Base-by-base conservation (phyloP, 2,329 filamentous ascomycete genomes). In the Ophiostoma fasciatum region DNA sequence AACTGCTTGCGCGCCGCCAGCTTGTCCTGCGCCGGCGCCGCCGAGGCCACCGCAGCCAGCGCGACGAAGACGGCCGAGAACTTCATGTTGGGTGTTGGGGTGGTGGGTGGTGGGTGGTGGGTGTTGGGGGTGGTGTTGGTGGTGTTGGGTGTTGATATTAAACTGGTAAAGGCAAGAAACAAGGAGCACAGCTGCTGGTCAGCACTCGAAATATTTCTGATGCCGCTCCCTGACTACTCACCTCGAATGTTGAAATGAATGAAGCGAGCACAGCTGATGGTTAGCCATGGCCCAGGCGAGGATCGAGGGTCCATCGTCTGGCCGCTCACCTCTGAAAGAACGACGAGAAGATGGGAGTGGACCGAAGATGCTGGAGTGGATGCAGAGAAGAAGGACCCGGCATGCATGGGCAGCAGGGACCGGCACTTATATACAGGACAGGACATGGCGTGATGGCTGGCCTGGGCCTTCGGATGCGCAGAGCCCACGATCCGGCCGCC, bases 241-340 rank as follows among this genome's bases (percentile, higher is more conserved):
- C n/a, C n/a, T n/a, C n/a, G n/a, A n/a, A n/a, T 45, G 39, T 38
- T 46, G 39, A 49, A 61, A 62, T 51, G 58, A 61, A 48, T 55
- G 56, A 59, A 60, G 54, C 51, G 62, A 65, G 61, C 61, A 62
- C 61, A 64, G 61, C 62, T 65, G 43, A n/a, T n/a, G n/a, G n/a
- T n/a, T n/a, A n/a, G n/a, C n/a, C n/a, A n/a, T n/a, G n/a, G n/a
- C n/a, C n/a, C n/a, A n/a, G n/a, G n/a, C n/a, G n/a, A n/a, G 41
- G 38, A 17, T 31, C 29, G 31, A 17, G 22, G 8, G 22, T 21
- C 18, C n/a, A n/a, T n/a, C n/a, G n/a, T n/a, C n/a, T n/a, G 28
- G 28, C 17, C 7, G 34, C 56, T 52, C 50, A 63, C 61, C 61
- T 64, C 61, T 60, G 55, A 19, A 55, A 59, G 50, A 59, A 54